A percentile compares a stretch with the other conserved stretches of the same genome.
These are phyloP conservation scores for Pseudopediastrum boryanum DNA, from an alignment of 139 green algal species.

Conservation along the genomic window DNA sequence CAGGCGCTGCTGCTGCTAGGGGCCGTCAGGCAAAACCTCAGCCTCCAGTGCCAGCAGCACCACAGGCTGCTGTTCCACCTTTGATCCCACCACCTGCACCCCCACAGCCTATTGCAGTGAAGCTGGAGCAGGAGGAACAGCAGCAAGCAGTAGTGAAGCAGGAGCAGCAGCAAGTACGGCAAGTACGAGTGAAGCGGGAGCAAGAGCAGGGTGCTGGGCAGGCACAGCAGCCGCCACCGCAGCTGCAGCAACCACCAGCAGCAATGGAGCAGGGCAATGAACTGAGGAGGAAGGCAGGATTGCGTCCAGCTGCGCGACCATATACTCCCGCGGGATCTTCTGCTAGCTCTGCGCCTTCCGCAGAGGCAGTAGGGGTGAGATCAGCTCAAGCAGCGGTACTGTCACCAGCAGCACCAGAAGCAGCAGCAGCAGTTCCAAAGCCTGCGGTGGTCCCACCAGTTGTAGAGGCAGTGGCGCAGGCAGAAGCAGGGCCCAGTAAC, in stretches of 20 bases:
- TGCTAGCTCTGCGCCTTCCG: conserved; percentile 2
- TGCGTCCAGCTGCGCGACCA: background rate
- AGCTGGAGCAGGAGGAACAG: conserved; percentile 6
- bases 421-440: background rate
- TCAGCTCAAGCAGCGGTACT: background rate
- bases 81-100: background rate
- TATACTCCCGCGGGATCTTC: background rate
- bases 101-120: no score
- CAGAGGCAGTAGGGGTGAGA: conserved; percentile 4
- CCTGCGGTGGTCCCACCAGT: background rate
- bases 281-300: no score
- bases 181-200: background rate
- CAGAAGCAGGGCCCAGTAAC: no score
- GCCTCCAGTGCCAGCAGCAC: background rate
- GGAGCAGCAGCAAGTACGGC: conserved; percentile 9
- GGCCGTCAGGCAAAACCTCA: no score
- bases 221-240: background rate
- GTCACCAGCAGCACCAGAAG: background rate
- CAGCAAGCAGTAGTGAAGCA: conserved; percentile 3
- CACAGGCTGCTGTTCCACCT: background rate
- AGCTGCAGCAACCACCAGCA: conserved; percentile 12
- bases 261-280: background rate
- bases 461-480: background rate
- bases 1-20: background rate
- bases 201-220: background rate